Evolutionary conservation across 2,329 filamentous ascomycete species (phyloP).

Genomic region (Nemania diffusa): DNA sequence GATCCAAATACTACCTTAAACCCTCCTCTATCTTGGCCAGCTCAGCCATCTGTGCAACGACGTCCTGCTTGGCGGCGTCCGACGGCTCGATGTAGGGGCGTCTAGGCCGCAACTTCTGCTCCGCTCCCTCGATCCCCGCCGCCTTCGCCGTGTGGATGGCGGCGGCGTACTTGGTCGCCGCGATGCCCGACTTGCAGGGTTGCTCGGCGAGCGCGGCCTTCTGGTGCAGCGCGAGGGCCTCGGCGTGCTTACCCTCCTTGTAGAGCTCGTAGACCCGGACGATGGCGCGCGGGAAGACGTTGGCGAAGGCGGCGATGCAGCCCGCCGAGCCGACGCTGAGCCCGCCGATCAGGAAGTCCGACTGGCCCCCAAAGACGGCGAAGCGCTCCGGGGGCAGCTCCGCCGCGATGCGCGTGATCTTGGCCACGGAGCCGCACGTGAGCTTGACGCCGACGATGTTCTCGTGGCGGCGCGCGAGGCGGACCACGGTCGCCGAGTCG

Average conservation of each 20-base stretch:
- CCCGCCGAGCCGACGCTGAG: slow-evolving; percentile 68
- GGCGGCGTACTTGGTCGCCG: slow-evolving; percentile 74
- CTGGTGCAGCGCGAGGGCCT: slow-evolving; percentile 69
- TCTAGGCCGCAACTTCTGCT: slow-evolving; percentile 67
- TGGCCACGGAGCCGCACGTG: slow-evolving; percentile 71
- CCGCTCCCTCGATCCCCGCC: slow-evolving; percentile 69
- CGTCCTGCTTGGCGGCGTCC: slow-evolving; percentile 56
- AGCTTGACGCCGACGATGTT: slow-evolving; percentile 74
- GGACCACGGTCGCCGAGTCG: slow-evolving; percentile 69
- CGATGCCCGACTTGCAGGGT: slow-evolving; percentile 73
- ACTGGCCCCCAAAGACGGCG: slow-evolving; percentile 76
- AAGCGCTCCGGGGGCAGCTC: slow-evolving; percentile 66
- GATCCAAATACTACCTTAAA: slow-evolving; percentile 28
- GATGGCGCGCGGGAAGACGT: slow-evolving; percentile 68
- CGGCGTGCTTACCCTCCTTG: slow-evolving; percentile 63
- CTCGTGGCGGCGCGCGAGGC: slow-evolving; percentile 58
- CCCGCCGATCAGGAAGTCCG: slow-evolving; percentile 74
- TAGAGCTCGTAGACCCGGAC: slow-evolving; percentile 71
- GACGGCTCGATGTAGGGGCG: slow-evolving; percentile 67
- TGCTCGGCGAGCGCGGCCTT: slow-evolving; percentile 73
- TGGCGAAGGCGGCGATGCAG: slow-evolving; percentile 71
- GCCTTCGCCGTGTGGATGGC: slow-evolving; percentile 66
- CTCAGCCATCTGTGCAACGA: slow-evolving; percentile 55
- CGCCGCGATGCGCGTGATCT: slow-evolving; percentile 66
- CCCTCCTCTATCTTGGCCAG: slow-evolving; percentile 47